These are phyloP conservation scores for Solanum clarkiae DNA, from an alignment of 257 asterid species.

Conservation along the genomic window DNA sequence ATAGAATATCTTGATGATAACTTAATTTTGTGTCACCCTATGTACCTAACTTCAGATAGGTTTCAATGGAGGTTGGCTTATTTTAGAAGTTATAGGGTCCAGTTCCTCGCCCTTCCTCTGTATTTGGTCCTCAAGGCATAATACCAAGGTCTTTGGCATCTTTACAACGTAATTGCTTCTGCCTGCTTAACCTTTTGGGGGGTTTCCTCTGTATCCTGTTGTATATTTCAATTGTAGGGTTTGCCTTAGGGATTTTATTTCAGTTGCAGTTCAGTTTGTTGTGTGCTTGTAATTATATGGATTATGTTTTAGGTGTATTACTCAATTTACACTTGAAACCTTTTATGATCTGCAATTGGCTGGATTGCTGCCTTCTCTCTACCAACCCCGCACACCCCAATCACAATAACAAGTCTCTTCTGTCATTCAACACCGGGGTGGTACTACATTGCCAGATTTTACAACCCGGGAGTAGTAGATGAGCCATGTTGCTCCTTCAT, in stretches of 20 bases:
- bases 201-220: not conserved
- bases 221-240: not conserved
- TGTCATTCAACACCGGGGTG: not conserved
- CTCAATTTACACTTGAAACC: not conserved
- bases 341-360: not conserved
- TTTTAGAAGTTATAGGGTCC: not conserved
- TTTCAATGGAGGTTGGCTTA: constrained; percentile 58
- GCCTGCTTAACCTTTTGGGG: not conserved
- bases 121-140: not conserved
- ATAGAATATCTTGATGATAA: constrained; percentile 11
- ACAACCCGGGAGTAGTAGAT: not conserved
- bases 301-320: not conserved
- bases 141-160: not conserved
- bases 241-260: not conserved
- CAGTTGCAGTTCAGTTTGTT: not conserved
- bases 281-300: not conserved
- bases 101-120: not conserved
- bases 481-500: not conserved
- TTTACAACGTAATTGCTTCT: not conserved
- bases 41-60: constrained; percentile 27
- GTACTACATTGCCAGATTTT: not conserved
- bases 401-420: no score
- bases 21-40: constrained; percentile 27
- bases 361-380: not conserved
- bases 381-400: no score